These are phyloP conservation scores for Penicillium daleae DNA, from an alignment of 495 filamentous ascomycete species.

Conservation along the genomic window DNA sequence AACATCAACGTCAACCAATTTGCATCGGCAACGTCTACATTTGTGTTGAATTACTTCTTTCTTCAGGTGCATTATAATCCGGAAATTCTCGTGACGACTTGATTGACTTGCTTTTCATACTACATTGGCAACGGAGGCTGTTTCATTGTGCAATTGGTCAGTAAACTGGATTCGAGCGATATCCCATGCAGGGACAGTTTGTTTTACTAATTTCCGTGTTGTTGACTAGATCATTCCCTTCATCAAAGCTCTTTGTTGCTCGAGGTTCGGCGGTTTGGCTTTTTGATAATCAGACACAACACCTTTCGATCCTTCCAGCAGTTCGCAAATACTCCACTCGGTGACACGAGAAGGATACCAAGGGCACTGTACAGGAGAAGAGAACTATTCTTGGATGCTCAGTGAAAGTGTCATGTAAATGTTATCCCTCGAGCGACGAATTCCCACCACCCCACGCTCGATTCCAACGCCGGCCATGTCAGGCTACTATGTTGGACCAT, in stretches of 20 bases:
- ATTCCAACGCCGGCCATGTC: slow-evolving; percentile 40
- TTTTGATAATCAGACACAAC: background rate
- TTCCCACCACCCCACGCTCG: background rate
- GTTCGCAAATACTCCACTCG: background rate
- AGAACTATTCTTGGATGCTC: background rate
- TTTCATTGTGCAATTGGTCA: slow-evolving; percentile 11
- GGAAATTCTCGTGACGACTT: background rate
- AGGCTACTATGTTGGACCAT: slow-evolving; percentile 49
- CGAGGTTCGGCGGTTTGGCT: background rate
- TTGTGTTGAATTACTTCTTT: background rate
- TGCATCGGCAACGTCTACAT: background rate
- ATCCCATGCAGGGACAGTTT: background rate
- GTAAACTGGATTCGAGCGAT: background rate
- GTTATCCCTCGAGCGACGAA: slow-evolving; percentile 6
- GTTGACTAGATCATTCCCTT: background rate
- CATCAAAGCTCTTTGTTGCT: background rate
- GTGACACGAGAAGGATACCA: background rate
- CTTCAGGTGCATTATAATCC: background rate
- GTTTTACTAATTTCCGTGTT: background rate
- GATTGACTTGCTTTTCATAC: slow-evolving; percentile 7
- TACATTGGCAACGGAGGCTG: background rate
- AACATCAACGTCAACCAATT: background rate
- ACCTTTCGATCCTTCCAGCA: background rate
- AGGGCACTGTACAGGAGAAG: background rate
- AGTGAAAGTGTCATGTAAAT: slow-evolving; percentile 13